A percentile compares a stretch with the other conserved stretches of the same genome.
Conservation (phyloP, 108 stramenopile species). For the Seminavis robusta region DNA sequence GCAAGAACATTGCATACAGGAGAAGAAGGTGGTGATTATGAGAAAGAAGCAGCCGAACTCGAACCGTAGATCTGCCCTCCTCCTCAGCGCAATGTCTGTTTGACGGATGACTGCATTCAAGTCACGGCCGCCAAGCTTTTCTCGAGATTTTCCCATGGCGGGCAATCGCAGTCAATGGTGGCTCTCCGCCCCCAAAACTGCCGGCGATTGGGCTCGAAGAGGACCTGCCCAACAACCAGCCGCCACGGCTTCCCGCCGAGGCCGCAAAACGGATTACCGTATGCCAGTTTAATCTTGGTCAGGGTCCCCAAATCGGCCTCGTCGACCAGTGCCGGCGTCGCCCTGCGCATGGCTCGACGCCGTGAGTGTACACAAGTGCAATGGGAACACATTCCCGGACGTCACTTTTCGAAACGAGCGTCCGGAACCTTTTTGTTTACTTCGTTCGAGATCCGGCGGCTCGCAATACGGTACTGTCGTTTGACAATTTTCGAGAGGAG, state of each 20-base stretch:
- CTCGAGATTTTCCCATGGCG: conserved; percentile 20
- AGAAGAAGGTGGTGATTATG: no score
- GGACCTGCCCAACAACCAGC: no score
- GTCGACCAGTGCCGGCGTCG: conserved; percentile 28
- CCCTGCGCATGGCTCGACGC: conserved; percentile 22
- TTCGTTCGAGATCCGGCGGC: no score
- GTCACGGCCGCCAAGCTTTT: background rate
- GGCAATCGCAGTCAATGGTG: background rate
- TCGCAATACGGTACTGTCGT: no score
- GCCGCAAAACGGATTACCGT: background rate
- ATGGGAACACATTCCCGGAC: conserved; percentile 10
- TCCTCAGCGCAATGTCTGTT: no score
- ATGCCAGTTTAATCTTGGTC: conserved; percentile 27
- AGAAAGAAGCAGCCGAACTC: no score
- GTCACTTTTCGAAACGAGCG: no score
- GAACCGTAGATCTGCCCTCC: no score
- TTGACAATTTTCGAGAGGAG: no score
- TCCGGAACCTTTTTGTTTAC: conserved; percentile 10
- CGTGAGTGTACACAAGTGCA: conserved; percentile 5
- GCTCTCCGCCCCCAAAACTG: no score
- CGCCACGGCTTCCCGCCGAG: background rate
- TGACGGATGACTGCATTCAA: conserved; percentile 8
- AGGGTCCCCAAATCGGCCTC: conserved; percentile 40
- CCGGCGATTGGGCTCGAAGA: no score
- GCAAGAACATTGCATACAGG: no score